Conservation (phyloP, 208 protist genomes). For the Crithidia brevicula region DNA sequence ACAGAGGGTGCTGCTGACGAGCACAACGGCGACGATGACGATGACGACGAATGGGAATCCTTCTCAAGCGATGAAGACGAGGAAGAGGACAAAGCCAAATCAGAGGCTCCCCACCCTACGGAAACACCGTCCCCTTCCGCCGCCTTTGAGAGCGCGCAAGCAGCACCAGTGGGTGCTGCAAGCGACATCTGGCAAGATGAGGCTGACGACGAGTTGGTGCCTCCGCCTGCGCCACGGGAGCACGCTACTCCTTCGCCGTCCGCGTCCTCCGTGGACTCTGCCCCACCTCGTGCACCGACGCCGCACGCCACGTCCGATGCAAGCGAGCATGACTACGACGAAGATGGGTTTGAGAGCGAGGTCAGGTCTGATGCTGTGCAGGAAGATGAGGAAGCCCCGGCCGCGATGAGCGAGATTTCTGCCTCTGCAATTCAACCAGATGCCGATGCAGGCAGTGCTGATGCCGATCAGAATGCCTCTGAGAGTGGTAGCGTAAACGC, state of each 20-base stretch:
- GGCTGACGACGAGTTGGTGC: not conserved
- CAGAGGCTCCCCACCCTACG: not conserved
- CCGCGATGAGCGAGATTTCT: not conserved
- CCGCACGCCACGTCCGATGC: not conserved
- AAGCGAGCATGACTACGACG: not conserved
- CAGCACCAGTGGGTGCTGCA: not conserved
- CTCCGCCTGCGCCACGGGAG: constrained; percentile 21
- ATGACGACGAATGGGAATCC: constrained; percentile 23
- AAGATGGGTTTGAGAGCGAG: not conserved
- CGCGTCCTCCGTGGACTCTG: constrained; percentile 15
- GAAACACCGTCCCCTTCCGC: not conserved
- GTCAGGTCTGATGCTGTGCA: not conserved
- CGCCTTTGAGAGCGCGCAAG: not conserved
- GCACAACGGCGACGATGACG: constrained; percentile 11
- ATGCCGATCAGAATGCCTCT: too few species aligned
- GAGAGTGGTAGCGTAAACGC: not conserved
- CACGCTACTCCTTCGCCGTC: constrained; percentile 15
- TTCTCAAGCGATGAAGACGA: constrained; percentile 5
- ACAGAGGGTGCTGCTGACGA: not conserved
- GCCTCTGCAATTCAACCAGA: too few species aligned
- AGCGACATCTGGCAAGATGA: not conserved
- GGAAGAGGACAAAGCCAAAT: too few species aligned
- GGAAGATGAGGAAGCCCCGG: not conserved
- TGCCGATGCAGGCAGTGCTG: too few species aligned
- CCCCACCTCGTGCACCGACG: not conserved